Percentiles rank a stretch among this genome's conserved stretches.
Conservation (phyloP, 2,329 filamentous ascomycete genomes). For the Nothophaeocryptopus gaeumannii region DNA sequence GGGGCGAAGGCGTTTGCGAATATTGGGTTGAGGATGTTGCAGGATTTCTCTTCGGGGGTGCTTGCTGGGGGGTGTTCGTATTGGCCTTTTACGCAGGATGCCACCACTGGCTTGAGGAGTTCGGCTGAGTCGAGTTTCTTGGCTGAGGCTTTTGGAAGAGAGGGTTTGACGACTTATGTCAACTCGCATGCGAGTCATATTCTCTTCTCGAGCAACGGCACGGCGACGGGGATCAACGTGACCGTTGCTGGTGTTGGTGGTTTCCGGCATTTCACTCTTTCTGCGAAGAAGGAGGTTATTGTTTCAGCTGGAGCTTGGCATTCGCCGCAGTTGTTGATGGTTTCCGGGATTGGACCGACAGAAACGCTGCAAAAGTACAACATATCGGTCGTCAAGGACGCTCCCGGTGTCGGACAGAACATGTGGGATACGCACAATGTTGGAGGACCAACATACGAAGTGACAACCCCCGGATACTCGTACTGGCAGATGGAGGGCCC, state of each 20-base stretch:
- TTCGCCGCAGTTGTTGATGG: slow-evolving; percentile 34
- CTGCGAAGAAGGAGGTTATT: slow-evolving; percentile 36
- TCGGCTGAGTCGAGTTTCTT: slow-evolving; percentile 31
- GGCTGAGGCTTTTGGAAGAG: slow-evolving; percentile 15
- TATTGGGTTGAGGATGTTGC: slow-evolving; percentile 29
- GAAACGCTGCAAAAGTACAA: slow-evolving; percentile 41
- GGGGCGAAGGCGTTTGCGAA: slow-evolving; percentile 25
- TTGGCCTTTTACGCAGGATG: slow-evolving; percentile 33
- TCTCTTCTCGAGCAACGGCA: slow-evolving; percentile 30
- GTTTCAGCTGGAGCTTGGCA: slow-evolving; percentile 32
- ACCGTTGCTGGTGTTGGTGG: slow-evolving; percentile 23
- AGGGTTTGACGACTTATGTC: slow-evolving; percentile 32
- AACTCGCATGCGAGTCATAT: slow-evolving; percentile 35
- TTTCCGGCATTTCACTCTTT: slow-evolving; percentile 23
- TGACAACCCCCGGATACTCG: slow-evolving; percentile 14
- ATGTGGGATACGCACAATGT: slow-evolving; percentile 44
- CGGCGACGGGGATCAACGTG: slow-evolving; percentile 26
- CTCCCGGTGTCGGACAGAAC: slow-evolving; percentile 53
- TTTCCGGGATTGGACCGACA: slow-evolving; percentile 32
- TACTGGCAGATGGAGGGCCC: slow-evolving; percentile 7
- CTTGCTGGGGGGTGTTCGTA: slow-evolving; percentile 22
- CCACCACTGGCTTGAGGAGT: slow-evolving; percentile 25
- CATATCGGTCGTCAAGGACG: slow-evolving; percentile 47
- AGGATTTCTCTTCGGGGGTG: slow-evolving; percentile 29
- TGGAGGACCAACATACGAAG: slow-evolving; percentile 14